Evolutionary conservation across 192 early-diverging fungal genomes (phyloP).

Genomic region (Spinellus fusiger): DNA sequence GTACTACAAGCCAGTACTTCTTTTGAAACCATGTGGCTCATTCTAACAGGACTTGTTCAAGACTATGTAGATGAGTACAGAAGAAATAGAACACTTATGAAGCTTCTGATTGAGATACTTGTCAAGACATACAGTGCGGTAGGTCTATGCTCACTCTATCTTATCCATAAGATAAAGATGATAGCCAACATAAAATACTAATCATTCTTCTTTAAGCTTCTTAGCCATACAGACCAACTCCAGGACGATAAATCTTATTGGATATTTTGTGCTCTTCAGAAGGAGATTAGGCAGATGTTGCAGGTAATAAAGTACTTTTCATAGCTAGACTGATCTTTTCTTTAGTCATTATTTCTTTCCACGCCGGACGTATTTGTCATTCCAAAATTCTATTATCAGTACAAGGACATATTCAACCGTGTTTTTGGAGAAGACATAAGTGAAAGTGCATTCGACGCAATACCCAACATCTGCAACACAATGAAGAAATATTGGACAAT

Average conservation of each 20-base stretch:
- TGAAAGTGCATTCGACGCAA: not conserved
- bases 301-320: constrained; percentile 32
- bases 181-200: not conserved
- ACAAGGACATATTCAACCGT: constrained; percentile 33
- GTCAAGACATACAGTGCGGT: constrained; percentile 43
- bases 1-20: constrained; percentile 29
- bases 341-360: constrained; percentile 46
- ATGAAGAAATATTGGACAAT: constrained; percentile 25
- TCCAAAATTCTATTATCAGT: constrained; percentile 44
- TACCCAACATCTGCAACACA: constrained; percentile 4
- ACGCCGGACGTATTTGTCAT: constrained; percentile 58
- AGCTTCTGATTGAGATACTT: constrained; percentile 45
- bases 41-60: constrained; percentile 42
- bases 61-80: constrained; percentile 49
- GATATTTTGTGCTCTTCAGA: constrained; percentile 36
- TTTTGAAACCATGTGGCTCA: constrained; percentile 32
- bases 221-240: constrained; percentile 20
- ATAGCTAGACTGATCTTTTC: too few species aligned
- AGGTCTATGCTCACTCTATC: constrained; percentile 10
- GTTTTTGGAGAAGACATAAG: constrained; percentile 25
- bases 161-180: not conserved
- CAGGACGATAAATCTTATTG: constrained; percentile 22
- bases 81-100: constrained; percentile 45
- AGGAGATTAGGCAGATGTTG: constrained; percentile 42
- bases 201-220: not conserved